phyloP scores from a whole-genome alignment of 2,329 filamentous ascomycete genomes.

The Curvularia hawaiiensis region DNA sequence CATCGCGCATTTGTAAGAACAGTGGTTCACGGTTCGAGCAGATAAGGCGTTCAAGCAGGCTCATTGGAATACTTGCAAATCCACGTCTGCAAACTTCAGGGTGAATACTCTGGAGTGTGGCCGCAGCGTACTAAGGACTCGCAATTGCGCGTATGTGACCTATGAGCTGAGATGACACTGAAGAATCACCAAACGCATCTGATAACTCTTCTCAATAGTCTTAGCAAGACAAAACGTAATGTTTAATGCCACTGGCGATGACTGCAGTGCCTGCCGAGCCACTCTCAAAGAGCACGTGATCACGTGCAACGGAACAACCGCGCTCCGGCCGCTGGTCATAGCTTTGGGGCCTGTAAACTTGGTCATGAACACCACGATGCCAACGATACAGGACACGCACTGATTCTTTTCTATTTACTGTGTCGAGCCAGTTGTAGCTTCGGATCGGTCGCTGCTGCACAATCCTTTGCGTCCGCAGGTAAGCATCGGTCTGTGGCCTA shows the following conservation, averaged over 20 bases:
- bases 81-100: background rate
- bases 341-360: conserved; percentile 19
- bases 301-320: conserved; percentile 19
- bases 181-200: background rate
- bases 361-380: conserved; percentile 21
- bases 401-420: conserved; percentile 2
- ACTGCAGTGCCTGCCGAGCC: background rate
- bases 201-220: background rate
- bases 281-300: conserved; percentile 5
- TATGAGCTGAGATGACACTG: background rate
- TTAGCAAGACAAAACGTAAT: background rate
- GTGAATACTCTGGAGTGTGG: background rate
- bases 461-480: conserved; percentile 2
- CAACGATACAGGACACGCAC: conserved; percentile 7
- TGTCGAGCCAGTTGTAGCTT: conserved; percentile 7
- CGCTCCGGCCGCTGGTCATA: conserved; percentile 20
- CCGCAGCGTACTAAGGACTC: background rate
- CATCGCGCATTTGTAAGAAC: conserved; percentile 8
- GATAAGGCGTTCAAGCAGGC: background rate
- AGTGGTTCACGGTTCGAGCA: background rate
- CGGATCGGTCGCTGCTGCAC: background rate
- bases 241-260: background rate
- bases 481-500: conserved; percentile 7
- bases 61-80: background rate
- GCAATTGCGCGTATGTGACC: background rate